Evolutionary conservation across 306 rosid genomes (phyloP), one percentile per base, ranked within the genome.

Genomic region (Prunus mongolica): DNA sequence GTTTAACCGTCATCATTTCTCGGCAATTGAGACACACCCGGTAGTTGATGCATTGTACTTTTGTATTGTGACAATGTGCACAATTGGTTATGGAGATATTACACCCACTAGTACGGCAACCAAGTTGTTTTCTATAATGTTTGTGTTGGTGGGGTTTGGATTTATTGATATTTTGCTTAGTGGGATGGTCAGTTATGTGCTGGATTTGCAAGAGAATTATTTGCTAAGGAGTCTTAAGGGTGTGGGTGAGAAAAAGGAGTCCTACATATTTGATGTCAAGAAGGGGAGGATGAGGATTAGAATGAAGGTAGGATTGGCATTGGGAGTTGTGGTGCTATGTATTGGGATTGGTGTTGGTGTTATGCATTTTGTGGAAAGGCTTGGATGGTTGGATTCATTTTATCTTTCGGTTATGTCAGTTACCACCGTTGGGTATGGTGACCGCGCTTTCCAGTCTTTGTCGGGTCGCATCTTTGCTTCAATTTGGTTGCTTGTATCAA

Each of bases 271-370:
- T 73, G 99, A 96, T 86, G 88, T 87, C 62, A 96, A 95, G 89
- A 95, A 96, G 79, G 99, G 99, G 78, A 91, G 99, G 79, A 96
- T 96, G 99, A 89, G 99, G 84, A 96, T 96, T 80, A 86, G 98
- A 81, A 81, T 96, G 99, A 92, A 96, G 87, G 99, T 96, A 77
- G 98, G 82, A 3, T 73, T 95, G 88, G 99, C 99, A 12, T 81
- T 92, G 69, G 96, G 91, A 65, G 98, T 95, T 73, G 97, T 95
- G 70, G 90, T 95, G 28, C 86, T 92, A 62, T 95, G 99, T 84
- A 89, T 89, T 76, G 96, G 97, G 20, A 15, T 92, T 34, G 99
- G 99, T n/a, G 92, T 84, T 2, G 64, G 55, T 58, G 88, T 92
- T 50, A 82, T 96, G 98, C 99, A 96, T 86, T 96, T 79, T 83